A percentile compares a stretch with the other conserved stretches of the same genome.
phyloP scores from a whole-genome alignment of 2,329 filamentous ascomycete genomes.

The Beauveria asiatica region DNA sequence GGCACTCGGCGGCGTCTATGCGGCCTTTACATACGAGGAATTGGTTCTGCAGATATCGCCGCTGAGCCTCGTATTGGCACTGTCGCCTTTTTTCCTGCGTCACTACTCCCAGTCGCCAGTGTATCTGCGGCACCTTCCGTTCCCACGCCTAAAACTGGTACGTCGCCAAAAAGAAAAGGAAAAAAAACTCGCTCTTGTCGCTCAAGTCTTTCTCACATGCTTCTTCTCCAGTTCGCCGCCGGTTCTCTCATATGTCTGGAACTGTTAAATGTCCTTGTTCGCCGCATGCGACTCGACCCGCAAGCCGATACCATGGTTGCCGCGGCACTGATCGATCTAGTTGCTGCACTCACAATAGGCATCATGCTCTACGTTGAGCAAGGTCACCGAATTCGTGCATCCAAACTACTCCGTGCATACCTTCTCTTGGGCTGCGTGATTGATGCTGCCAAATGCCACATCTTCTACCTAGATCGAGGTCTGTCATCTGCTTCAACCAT shows the following conservation, averaged over 20 bases:
- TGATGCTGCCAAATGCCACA: neutral
- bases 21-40: slow-evolving; percentile 5
- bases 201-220: neutral
- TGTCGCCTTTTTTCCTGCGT: slow-evolving; percentile 7
- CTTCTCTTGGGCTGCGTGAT: neutral
- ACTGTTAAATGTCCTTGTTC: neutral
- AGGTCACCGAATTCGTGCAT: neutral
- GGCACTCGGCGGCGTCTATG: neutral
- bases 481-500: neutral
- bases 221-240: neutral
- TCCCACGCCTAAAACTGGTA: slow-evolving; percentile 1
- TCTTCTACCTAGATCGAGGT: neutral
- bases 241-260: neutral
- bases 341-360: neutral
- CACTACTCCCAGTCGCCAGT: slow-evolving; percentile 4
- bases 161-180: neutral
- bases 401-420: neutral
- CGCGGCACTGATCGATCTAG: slow-evolving; percentile 3
- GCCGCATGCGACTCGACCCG: slow-evolving; percentile 2
- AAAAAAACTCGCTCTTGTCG: neutral
- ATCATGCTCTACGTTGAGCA: slow-evolving; percentile 6
- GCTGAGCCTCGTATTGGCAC: neutral
- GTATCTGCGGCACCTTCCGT: neutral
- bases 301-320: slow-evolving; percentile 7
- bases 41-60: neutral